A percentile compares a stretch with the other conserved stretches of the same genome.
Evolutionary conservation across 2,329 filamentous ascomycete genomes (phyloP).

Genomic region (Reticulascus tulasneorum): DNA sequence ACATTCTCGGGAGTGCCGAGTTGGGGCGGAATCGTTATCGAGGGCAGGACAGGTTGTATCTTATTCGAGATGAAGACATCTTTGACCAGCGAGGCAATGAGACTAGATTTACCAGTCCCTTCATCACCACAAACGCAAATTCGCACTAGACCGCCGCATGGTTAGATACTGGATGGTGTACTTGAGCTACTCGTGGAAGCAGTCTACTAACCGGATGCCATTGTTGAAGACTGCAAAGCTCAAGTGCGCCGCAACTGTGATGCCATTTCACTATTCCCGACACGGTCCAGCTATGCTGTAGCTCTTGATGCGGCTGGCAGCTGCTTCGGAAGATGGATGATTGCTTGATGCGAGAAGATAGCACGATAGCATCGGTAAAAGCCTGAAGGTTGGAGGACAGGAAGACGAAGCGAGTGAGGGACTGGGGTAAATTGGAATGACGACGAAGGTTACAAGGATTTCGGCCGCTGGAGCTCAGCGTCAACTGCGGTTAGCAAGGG

Average conservation of each 20-base stretch:
- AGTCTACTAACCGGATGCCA: conserved; percentile 17
- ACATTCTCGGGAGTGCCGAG: conserved; percentile 95
- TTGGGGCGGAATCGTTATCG: conserved; percentile 90
- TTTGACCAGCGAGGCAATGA: conserved; percentile 94
- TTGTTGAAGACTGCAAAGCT: conserved; percentile 5
- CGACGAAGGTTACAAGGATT: conserved; percentile 13
- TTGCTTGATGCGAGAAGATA: too few relatives aligned
- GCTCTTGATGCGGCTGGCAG: neutral
- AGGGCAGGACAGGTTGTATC: conserved; percentile 89
- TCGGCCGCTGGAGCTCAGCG: too few relatives aligned
- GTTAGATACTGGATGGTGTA: conserved; percentile 16
- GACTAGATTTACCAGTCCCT: conserved; percentile 81
- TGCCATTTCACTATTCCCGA: conserved; percentile 7
- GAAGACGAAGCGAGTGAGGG: too few relatives aligned
- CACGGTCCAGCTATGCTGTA: neutral
- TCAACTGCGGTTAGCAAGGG: too few relatives aligned
- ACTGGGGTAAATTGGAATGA: conserved; percentile 13
- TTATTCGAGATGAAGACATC: conserved; percentile 94
- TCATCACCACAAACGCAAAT: conserved; percentile 97
- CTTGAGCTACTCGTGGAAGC: too few relatives aligned
- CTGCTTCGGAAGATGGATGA: neutral
- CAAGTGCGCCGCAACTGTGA: conserved; percentile 4
- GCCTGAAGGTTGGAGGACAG: too few relatives aligned
- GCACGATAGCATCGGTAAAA: too few relatives aligned
- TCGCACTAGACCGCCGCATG: conserved; percentile 54